Base-by-base conservation (phyloP, 352 stramenopile species). In the Globisporangium rhizosaccharum region DNA sequence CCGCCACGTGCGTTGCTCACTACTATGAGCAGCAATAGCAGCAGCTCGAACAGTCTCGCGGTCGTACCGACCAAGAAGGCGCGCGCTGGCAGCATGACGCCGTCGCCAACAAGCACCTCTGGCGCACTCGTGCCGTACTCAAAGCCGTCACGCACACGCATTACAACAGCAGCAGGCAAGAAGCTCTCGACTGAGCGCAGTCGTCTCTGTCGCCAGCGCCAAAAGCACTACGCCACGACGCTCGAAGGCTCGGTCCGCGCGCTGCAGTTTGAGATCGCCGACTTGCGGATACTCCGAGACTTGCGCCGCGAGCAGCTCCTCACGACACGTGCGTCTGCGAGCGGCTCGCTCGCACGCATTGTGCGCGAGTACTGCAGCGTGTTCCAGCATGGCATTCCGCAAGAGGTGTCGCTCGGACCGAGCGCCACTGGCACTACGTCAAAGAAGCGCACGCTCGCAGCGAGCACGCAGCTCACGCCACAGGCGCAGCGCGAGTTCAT, bases 401-500 rank as follows among this genome's bases (percentile, higher is more conserved):
- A 18, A 0, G 58, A 64, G 25, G 1, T 28, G 0, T 9, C 23
- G 17, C 17, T 28, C 20, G 42, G 15, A 18, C 8, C 44, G 28
- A 25, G 15, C 14, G 25, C 12, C 14, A 7, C 2, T 7, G 53
- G 18, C 1, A 15, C 26, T 17, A 8, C 30, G 30, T 59, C 61
- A 5, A 73, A 67, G 52, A 82, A 77, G 52, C 63, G 66, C 9
- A 20, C 65, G 18, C 52, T 72, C 23, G 30, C 56, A 18, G 36
- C 46, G 47, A 49, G 39, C 14, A 61, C 62, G 17, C 55, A 66
- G 52, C 69, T 62, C 6, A 59, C 66, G 30, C 57, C 68, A 23
- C 60, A 76, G 18, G 45, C 60, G 12, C 73, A 82, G 51, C 61
- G 70, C 41, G 71, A 76, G 58, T 79, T 79, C 55, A 68, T 82